These are phyloP conservation scores for Wallacemonas collosoma DNA, from an alignment of 208 protist genomes.

Conservation along the genomic window DNA sequence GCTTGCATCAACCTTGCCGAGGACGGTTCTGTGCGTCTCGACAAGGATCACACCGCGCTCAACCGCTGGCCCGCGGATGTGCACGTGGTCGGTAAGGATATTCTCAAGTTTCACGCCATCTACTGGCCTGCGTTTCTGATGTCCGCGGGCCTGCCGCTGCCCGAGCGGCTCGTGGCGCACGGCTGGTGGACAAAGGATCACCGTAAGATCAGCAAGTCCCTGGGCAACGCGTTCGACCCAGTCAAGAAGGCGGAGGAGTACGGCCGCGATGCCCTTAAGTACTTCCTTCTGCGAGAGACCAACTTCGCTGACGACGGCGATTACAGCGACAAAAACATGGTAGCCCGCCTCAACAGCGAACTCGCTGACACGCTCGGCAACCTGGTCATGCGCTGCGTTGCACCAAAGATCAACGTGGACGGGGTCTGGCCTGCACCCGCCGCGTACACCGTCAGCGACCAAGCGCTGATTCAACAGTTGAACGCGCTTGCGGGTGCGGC, in stretches of 20 bases:
- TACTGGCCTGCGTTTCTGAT: conserved; percentile 99
- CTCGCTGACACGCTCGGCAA: conserved; percentile 95
- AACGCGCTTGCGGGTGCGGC: conserved; percentile 67
- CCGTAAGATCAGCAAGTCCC: conserved; percentile 97
- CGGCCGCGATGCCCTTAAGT: conserved; percentile 93
- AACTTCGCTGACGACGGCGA: conserved; percentile 95
- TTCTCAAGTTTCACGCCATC: conserved; percentile 99
- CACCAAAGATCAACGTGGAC: conserved; percentile 83
- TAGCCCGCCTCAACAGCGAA: conserved; percentile 89
- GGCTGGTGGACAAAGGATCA: conserved; percentile 96
- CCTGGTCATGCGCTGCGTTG: conserved; percentile 85
- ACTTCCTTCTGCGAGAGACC: conserved; percentile 96
- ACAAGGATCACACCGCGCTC: conserved; percentile 44
- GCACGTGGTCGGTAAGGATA: conserved; percentile 99
- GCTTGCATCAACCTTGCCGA: conserved; percentile 42
- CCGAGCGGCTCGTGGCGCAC: conserved; percentile 92
- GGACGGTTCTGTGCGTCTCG: conserved; percentile 44
- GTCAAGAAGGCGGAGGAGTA: conserved; percentile 81
- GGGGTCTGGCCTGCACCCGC: conserved; percentile 69
- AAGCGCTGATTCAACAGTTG: conserved; percentile 57
- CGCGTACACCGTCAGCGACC: conserved; percentile 70
- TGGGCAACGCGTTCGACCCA: conserved; percentile 98
- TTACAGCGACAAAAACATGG: conserved; percentile 92
- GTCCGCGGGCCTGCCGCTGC: conserved; percentile 92
- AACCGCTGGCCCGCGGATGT: conserved; percentile 82